phyloP scores from a whole-genome alignment of 208 protist genomes.

The Porcisia hertigi region DNA sequence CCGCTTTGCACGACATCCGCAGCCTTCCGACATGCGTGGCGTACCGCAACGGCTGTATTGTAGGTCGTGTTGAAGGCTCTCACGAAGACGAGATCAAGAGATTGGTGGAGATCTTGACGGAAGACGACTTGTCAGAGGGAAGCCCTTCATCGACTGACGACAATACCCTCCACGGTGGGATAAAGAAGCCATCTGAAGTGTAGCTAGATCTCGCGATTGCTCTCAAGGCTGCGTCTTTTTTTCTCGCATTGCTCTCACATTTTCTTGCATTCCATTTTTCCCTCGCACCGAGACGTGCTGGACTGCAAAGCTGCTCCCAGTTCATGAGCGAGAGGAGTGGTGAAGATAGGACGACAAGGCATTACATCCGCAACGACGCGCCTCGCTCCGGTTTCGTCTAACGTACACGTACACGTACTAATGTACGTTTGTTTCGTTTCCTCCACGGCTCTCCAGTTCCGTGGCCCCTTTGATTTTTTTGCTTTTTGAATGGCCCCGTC shows the following conservation, averaged over 20 bases:
- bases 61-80: constrained; percentile 72
- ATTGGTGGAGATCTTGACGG: constrained; percentile 41
- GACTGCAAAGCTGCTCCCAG: not conserved
- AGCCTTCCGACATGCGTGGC: constrained; percentile 88
- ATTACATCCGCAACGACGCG: not conserved
- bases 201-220: not conserved
- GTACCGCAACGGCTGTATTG: constrained; percentile 68
- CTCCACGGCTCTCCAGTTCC: not conserved
- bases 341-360: too few relatives aligned
- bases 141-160: not conserved
- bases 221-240: not conserved
- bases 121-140: not conserved
- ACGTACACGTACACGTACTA: too few relatives aligned
- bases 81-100: constrained; percentile 56
- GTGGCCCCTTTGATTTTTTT: not conserved
- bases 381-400: not conserved
- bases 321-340: not conserved
- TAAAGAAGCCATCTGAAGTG: not conserved
- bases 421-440: too few relatives aligned
- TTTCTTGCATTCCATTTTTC: not conserved
- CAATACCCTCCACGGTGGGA: too few relatives aligned
- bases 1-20: constrained; percentile 81
- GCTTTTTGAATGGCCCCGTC: not conserved
- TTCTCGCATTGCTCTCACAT: too few relatives aligned
- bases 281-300: not conserved